Percentiles rank a stretch among this genome's conserved stretches.
Evolutionary conservation across 345 rosid genomes (phyloP).

Genomic region (Arabidopsis suecica): DNA sequence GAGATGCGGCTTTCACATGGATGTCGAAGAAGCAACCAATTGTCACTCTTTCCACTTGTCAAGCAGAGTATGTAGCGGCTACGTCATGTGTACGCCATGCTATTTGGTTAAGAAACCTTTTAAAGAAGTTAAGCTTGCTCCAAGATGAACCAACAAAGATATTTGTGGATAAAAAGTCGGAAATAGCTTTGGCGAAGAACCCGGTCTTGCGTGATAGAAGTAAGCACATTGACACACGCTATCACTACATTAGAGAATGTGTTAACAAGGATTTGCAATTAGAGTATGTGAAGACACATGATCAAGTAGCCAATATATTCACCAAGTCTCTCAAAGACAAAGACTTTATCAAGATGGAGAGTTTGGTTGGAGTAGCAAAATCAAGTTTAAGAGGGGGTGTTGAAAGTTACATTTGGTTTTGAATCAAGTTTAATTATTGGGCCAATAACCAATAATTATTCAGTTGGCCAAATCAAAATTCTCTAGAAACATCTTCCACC

Average conservation of each 20-base stretch:
- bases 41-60: neutral
- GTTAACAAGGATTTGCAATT: neutral
- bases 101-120: neutral
- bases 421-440: neutral
- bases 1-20: neutral
- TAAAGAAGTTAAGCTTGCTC: neutral
- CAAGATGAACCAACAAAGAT: neutral
- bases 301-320: neutral
- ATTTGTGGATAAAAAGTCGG: neutral
- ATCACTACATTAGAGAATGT: neutral
- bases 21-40: neutral
- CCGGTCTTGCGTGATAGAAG: neutral
- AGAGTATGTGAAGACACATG: neutral
- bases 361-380: no score
- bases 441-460: neutral
- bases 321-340: no score
- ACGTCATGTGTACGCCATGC: conserved; percentile 4
- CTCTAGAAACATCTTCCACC: neutral
- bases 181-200: neutral
- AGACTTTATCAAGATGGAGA: no score
- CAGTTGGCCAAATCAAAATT: neutral
- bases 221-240: conserved; percentile 1
- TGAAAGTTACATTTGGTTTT: neutral
- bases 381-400: no score
- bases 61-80: neutral